Conservation (phyloP, 192 early-diverging fungal species). For the Coemansia aciculifera region DNA sequence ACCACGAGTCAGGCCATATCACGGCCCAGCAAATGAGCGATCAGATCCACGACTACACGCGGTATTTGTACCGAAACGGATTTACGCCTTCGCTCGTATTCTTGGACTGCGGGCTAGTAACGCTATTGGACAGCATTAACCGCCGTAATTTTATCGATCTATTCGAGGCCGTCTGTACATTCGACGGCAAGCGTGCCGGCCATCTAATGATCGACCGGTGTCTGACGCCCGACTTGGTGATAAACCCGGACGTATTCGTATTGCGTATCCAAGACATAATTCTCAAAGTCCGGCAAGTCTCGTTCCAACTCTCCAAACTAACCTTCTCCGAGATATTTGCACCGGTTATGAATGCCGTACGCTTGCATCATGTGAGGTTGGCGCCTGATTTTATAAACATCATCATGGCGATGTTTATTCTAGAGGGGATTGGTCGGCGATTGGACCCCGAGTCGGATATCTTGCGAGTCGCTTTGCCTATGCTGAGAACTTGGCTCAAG, state of each 20-base stretch:
- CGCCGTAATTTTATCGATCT: conserved; percentile 90
- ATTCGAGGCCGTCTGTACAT: conserved; percentile 82
- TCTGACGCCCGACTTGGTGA: conserved; percentile 66
- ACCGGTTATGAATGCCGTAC: conserved; percentile 81
- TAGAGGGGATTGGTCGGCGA: conserved; percentile 92
- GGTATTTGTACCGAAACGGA: conserved; percentile 62
- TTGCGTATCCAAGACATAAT: conserved; percentile 81
- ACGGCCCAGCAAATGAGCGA: conserved; percentile 14
- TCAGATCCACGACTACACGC: conserved; percentile 30
- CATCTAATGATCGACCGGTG: conserved; percentile 87
- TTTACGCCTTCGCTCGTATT: conserved; percentile 78
- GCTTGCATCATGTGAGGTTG: conserved; percentile 88
- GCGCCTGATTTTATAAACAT: conserved; percentile 97
- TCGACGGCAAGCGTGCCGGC: conserved; percentile 82
- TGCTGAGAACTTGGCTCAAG: conserved; percentile 60
- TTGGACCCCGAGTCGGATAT: conserved; percentile 91
- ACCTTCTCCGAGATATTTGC: conserved; percentile 79
- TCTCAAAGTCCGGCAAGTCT: conserved; percentile 64
- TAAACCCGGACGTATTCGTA: conserved; percentile 77
- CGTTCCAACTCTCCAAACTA: conserved; percentile 76
- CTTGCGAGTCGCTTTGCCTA: conserved; percentile 75
- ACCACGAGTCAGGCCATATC: conserved; percentile 26
- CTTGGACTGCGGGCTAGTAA: conserved; percentile 91
- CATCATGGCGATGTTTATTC: conserved; percentile 83
- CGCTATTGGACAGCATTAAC: conserved; percentile 69